Conservation (phyloP, 176 grass and related monocot genomes). For the Phyllostachys edulis region DNA sequence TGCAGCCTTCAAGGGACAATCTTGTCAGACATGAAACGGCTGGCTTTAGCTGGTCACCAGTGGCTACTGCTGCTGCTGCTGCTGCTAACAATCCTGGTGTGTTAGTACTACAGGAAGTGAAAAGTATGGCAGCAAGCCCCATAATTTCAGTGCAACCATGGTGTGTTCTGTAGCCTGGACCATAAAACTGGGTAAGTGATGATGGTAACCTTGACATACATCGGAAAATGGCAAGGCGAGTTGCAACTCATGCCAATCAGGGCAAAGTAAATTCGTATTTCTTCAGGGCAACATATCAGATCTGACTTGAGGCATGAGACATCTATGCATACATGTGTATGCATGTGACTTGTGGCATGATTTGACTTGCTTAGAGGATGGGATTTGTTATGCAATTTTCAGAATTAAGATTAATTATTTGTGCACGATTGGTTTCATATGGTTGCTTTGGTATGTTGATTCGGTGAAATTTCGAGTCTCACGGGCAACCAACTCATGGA, state of each 20-base stretch:
- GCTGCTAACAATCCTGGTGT: neutral
- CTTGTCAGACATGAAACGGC: neutral
- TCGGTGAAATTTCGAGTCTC: too few relatives aligned
- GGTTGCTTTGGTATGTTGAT: too few relatives aligned
- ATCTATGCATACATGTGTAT: too few relatives aligned
- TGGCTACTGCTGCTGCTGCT: neutral
- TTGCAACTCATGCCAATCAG: neutral
- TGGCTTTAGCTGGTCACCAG: neutral
- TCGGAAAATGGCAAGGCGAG: neutral
- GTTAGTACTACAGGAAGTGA: neutral
- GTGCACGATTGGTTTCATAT: too few relatives aligned
- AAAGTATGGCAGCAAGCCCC: neutral
- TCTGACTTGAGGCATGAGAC: neutral
- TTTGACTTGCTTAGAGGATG: too few relatives aligned
- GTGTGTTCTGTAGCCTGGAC: neutral
- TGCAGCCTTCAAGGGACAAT: neutral
- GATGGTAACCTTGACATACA: neutral
- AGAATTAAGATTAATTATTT: too few relatives aligned
- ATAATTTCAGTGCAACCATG: neutral
- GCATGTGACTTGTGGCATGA: too few relatives aligned
- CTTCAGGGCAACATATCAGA: neutral
- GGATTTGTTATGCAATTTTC: too few relatives aligned
- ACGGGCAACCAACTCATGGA: too few relatives aligned
- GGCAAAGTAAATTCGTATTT: neutral
- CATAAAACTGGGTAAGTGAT: neutral